phyloP scores from a whole-genome alignment of 352 stramenopile genomes.

The Phytophthora fragariaefolia region DNA sequence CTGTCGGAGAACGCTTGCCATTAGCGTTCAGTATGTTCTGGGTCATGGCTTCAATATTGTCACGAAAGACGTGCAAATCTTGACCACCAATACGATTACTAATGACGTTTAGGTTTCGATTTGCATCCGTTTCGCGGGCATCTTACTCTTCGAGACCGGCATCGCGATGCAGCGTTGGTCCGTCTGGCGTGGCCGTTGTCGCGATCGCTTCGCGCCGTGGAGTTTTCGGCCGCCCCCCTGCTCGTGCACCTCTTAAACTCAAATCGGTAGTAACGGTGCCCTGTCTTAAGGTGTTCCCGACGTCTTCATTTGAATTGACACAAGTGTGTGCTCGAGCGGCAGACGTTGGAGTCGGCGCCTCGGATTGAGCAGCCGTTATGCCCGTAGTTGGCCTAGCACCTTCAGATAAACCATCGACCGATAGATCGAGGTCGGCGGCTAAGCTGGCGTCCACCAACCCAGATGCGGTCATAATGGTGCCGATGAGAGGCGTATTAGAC shows the following conservation, averaged over 20 bases:
- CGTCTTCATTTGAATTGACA: neutral
- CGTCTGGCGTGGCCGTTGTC: neutral
- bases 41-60: slow-evolving; percentile 3
- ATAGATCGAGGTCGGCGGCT: neutral
- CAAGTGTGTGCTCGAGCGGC: neutral
- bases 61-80: slow-evolving; percentile 1
- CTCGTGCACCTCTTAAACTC: neutral
- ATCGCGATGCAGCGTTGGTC: neutral
- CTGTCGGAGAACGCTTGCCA: neutral
- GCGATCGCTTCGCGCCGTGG: neutral
- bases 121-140: neutral
- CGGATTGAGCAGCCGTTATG: neutral
- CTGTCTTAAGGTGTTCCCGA: neutral
- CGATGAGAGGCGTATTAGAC: neutral
- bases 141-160: neutral
- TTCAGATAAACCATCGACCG: neutral
- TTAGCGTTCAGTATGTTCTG: neutral
- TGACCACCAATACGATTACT: slow-evolving; percentile 6
- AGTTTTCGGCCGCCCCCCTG: neutral
- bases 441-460: neutral
- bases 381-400: neutral
- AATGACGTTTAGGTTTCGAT: neutral
- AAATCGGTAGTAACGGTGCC: neutral
- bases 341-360: neutral
- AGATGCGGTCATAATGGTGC: neutral